phyloP scores from a whole-genome alignment of 805 yeast species.

The Kurtzmaniella fragi region DNA sequence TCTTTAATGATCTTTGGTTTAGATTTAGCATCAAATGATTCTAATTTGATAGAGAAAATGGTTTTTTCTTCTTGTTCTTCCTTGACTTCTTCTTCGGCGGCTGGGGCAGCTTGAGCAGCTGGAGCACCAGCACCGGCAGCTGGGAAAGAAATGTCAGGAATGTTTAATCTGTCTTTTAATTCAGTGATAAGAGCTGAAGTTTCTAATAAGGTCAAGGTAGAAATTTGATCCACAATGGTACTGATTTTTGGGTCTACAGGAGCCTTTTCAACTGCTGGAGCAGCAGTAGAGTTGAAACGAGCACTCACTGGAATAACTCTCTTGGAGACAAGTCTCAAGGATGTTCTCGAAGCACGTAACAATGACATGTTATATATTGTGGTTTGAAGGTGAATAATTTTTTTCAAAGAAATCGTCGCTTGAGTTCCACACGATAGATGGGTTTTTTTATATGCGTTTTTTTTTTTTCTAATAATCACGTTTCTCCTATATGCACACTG shows the following conservation, averaged over 20 bases:
- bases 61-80: constrained; percentile 88
- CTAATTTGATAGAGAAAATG: constrained; percentile 86
- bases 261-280: constrained; percentile 29
- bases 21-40: constrained; percentile 87
- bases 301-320: constrained; percentile 17
- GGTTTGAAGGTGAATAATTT: neutral
- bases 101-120: constrained; percentile 64
- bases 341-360: constrained; percentile 37
- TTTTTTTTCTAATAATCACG: no score
- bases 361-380: constrained; percentile 14
- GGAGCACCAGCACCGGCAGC: constrained; percentile 52
- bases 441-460: no score
- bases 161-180: constrained; percentile 76
- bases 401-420: no score
- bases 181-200: constrained; percentile 83
- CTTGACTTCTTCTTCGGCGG: constrained; percentile 65
- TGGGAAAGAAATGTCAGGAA: constrained; percentile 89
- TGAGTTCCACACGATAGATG: no score
- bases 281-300: constrained; percentile 47
- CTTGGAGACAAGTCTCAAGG: constrained; percentile 26
- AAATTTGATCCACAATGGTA: constrained; percentile 83
- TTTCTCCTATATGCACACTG: no score
- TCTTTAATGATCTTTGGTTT: constrained; percentile 98
- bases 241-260: constrained; percentile 85
- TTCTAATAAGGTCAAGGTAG: constrained; percentile 86